A percentile compares a stretch with the other conserved stretches of the same genome.
phyloP scores from a whole-genome alignment of 75 land plant species.

The Azolla pinnata region DNA sequence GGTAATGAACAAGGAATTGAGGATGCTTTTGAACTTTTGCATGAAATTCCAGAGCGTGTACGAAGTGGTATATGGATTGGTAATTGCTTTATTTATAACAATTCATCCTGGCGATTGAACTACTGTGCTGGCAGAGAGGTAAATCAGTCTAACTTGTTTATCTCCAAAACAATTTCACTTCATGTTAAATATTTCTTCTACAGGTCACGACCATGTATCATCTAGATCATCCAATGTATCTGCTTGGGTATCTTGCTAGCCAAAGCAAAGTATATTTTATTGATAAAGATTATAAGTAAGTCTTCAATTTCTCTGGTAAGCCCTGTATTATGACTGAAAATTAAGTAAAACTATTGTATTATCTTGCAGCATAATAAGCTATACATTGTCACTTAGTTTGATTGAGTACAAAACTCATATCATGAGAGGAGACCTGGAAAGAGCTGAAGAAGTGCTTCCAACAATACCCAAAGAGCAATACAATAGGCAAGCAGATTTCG shows the following conservation, averaged over 20 bases:
- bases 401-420: conserved; percentile 97
- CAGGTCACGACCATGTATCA: conserved; percentile 99
- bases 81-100: conserved; percentile 95
- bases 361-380: conserved; percentile 90
- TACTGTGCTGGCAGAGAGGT: conserved; percentile 99
- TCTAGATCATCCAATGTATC: conserved; percentile 95
- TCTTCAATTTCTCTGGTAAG: too few species aligned
- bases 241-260: conserved; percentile 85
- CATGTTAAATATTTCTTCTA: too few species aligned
- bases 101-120: conserved; percentile 85
- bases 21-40: conserved; percentile 92
- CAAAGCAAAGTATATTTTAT: conserved; percentile 93
- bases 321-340: too few species aligned
- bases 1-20: conserved; percentile 95
- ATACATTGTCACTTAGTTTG: conserved; percentile 79
- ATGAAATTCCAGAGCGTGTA: conserved; percentile 83
- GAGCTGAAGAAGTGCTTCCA: conserved; percentile 78
- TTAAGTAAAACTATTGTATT: too few species aligned
- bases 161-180: too few species aligned
- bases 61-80: conserved; percentile 97
- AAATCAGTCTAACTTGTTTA: too few species aligned
- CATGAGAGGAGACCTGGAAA: conserved; percentile 84
- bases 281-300: conserved; percentile 98
- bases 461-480: conserved; percentile 91
- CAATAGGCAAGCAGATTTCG: conserved; percentile 73